Evolutionary conservation across 2,329 filamentous ascomycete genomes (phyloP).

Genomic region (Pseudopyricularia javanii): DNA sequence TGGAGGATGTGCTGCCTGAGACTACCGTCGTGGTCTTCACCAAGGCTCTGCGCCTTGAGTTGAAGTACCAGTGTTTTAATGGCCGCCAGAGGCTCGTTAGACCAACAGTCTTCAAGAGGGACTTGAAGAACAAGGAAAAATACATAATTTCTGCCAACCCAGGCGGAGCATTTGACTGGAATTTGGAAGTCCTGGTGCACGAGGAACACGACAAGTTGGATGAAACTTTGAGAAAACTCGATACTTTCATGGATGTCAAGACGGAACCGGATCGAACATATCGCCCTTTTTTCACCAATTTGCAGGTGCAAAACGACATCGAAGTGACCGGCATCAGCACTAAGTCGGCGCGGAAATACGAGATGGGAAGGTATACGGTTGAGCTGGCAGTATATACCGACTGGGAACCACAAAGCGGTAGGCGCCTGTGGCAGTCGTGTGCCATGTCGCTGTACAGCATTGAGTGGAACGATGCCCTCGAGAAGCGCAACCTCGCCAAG

Average conservation of each 20-base stretch:
- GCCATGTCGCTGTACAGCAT: constrained; percentile 15
- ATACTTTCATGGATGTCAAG: constrained; percentile 12
- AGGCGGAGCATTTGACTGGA: constrained; percentile 23
- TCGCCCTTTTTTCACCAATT: constrained; percentile 13
- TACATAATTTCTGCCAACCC: constrained; percentile 17
- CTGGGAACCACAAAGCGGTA: constrained; percentile 10
- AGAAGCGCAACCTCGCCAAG: constrained; percentile 1
- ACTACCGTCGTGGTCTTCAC: constrained; percentile 7
- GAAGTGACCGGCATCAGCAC: constrained; percentile 3
- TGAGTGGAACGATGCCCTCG: constrained; percentile 16
- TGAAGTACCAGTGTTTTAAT: constrained; percentile 6
- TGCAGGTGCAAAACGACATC: constrained; percentile 18
- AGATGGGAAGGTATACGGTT: constrained; percentile 14
- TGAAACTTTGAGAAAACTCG: constrained; percentile 10
- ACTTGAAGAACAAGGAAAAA: constrained; percentile 8
- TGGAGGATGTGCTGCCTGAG: constrained; percentile 6
- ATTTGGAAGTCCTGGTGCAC: constrained; percentile 16
- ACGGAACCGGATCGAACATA: constrained; percentile 9
- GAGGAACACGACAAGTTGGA: constrained; percentile 8
- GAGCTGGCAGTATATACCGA: constrained; percentile 21
- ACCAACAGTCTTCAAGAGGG: constrained; percentile 1
- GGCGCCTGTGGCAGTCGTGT: background rate
- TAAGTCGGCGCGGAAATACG: background rate
- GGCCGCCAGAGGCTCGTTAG: constrained; percentile 3
- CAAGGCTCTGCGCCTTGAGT: constrained; percentile 10